Evolutionary conservation across 75 land plant species (phyloP).

Genomic region (Adiantum capillusveneris): DNA sequence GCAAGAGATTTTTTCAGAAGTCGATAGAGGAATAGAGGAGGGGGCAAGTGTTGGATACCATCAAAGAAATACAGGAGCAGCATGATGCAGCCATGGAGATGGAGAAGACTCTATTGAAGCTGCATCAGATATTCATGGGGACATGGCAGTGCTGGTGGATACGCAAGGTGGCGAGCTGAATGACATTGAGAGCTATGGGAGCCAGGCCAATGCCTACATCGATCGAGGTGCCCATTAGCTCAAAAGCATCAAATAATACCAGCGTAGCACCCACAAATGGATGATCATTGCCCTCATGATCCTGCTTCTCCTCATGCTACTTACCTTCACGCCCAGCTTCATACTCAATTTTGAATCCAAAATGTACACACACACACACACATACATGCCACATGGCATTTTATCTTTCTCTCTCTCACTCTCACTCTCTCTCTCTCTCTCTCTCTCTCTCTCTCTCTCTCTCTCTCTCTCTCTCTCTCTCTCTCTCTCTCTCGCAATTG

Average conservation of each 20-base stretch:
- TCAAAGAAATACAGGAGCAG: constrained; percentile 38
- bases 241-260: constrained; percentile 19
- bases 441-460: too few relatives aligned
- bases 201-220: constrained; percentile 31
- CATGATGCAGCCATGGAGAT: constrained; percentile 35
- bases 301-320: constrained; percentile 23
- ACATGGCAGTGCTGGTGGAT: constrained; percentile 59
- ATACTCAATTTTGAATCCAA: too few relatives aligned
- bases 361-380: too few relatives aligned
- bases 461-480: too few relatives aligned
- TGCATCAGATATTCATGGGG: constrained; percentile 52
- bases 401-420: too few relatives aligned
- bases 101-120: constrained; percentile 35
- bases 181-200: constrained; percentile 41
- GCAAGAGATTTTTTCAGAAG: constrained; percentile 28
- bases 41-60: background rate
- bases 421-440: too few relatives aligned
- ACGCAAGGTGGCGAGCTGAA: constrained; percentile 45
- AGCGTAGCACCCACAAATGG: constrained; percentile 44
- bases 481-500: too few relatives aligned
- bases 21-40: constrained; percentile 29
- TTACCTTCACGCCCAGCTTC: constrained; percentile 12
- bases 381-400: too few relatives aligned
- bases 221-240: constrained; percentile 34
- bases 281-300: constrained; percentile 37